Evolutionary conservation across 768 basidiomycete species (phyloP), one percentile per base, ranked within the genome.

Genomic region (Calocybe gangraenosa): DNA sequence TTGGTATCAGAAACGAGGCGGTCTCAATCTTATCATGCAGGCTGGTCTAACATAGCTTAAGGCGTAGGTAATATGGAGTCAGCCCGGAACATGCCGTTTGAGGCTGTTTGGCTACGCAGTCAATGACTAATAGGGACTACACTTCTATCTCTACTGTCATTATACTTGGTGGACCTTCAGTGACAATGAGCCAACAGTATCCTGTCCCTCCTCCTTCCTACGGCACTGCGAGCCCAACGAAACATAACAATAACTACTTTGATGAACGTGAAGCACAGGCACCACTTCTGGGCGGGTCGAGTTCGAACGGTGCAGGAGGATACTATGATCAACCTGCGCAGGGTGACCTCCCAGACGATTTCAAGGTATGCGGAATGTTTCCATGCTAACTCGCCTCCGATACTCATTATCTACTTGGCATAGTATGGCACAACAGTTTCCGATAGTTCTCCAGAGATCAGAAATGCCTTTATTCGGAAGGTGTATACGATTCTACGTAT

Each of bases 311-410:
- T 14, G 63, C 63, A 14, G 71, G 73, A 21, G 82, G 68, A n/a
- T 74, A 82, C 53, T 87, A 76, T 52, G 79, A 92, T 65, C 88
- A 92, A 54, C 83, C 90, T 4, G 71, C 66, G 20, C 69, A 67
- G 25, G 88, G 78, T 37, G 91, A 92, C 52, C 58, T 92, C 37
- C 91, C 90, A 0, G 93, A 95, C 57, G 94, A 96, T 64, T 96
- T 96, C 79, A 92, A 94, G 78, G 89, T 89, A 48, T 18, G 67
- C 57, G 2, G n/a, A 19, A n/a, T 13, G 10, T 18, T 32, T 19
- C 8, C 7, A 37, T n/a, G 25, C 22, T 11, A 14, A 22, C 11
- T 17, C 6, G 20, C 21, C 30, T 11, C 30, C 15, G 33, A n/a
- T 35, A 5, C 11, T n/a, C 9, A 17, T 49, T 47, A 1, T 19